A percentile compares a stretch with the other conserved stretches of the same genome.
Evolutionary conservation across 306 rosid species (phyloP).

Genomic region (Dryas octopetala): DNA sequence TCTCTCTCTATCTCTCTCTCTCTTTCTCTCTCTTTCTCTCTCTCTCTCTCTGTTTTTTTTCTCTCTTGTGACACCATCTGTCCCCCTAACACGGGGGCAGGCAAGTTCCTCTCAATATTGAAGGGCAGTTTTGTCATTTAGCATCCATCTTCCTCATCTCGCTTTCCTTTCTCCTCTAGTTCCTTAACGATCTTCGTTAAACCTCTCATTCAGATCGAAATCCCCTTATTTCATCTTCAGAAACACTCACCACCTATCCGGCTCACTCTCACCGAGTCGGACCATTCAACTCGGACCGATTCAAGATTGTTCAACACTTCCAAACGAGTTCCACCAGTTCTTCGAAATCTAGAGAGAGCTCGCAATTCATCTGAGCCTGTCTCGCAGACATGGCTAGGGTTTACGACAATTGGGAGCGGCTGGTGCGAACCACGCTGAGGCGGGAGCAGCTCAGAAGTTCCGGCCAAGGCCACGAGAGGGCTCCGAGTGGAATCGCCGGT

Average conservation of each 20-base stretch:
- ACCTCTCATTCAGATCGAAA: slow-evolving; percentile 4
- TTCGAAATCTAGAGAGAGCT: slow-evolving; percentile 17
- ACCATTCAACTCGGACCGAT: slow-evolving; percentile 6
- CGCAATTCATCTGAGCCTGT: slow-evolving; percentile 20
- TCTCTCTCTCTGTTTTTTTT: no score
- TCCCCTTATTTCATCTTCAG: slow-evolving; percentile 15
- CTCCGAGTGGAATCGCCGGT: slow-evolving; percentile 73
- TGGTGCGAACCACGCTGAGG: slow-evolving; percentile 75
- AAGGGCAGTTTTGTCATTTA: background rate
- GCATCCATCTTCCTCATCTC: background rate
- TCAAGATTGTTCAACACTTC: background rate
- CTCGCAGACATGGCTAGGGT: slow-evolving; percentile 71
- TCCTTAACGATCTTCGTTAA: background rate
- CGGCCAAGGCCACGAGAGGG: slow-evolving; percentile 62
- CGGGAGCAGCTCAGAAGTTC: slow-evolving; percentile 68
- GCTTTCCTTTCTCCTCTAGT: background rate
- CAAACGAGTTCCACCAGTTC: background rate
- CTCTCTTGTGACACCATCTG: no score
- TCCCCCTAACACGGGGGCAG: no score
- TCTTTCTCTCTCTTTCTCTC: no score
- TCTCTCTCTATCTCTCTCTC: no score
- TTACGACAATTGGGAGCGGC: slow-evolving; percentile 72
- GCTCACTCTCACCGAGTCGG: slow-evolving; percentile 11
- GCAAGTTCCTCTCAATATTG: no score
- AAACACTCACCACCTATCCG: slow-evolving; percentile 9